phyloP scores from a whole-genome alignment of 306 rosid genomes.

The Cucurbita moschata region DNA sequence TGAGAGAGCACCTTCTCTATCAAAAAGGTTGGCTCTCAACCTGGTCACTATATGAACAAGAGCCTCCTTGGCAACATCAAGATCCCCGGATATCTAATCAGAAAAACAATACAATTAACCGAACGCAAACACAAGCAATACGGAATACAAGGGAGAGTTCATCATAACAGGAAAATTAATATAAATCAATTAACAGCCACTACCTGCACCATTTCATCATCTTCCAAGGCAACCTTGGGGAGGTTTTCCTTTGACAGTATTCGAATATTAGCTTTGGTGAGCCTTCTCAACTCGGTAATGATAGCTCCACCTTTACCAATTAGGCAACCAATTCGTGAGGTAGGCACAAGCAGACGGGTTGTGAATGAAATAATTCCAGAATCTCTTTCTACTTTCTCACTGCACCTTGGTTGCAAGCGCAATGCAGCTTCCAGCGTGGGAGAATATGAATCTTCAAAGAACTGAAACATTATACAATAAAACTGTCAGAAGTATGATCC shows the following conservation, averaged over 20 bases:
- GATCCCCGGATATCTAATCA: constrained; percentile 77
- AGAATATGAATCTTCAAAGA: constrained; percentile 70
- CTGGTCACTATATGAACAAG: constrained; percentile 84
- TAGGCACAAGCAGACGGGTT: constrained; percentile 80
- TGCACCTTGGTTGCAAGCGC: constrained; percentile 92
- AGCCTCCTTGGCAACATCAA: constrained; percentile 92
- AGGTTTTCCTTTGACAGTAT: constrained; percentile 74
- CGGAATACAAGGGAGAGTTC: background rate
- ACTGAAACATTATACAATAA: constrained; percentile 31
- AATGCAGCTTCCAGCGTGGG: constrained; percentile 83
- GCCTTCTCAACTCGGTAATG: constrained; percentile 87
- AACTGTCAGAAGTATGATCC: constrained; percentile 10
- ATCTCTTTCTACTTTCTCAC: constrained; percentile 90
- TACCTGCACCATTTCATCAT: constrained; percentile 99
- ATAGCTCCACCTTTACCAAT: constrained; percentile 97
- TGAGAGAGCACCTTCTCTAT: constrained; percentile 80
- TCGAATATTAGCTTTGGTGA: constrained; percentile 83
- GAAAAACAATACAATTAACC: background rate
- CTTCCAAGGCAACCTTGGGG: constrained; percentile 89
- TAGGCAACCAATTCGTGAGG: constrained; percentile 94
- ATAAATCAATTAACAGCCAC: constrained; percentile 4
- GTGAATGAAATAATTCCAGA: constrained; percentile 89
- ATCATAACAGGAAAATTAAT: background rate
- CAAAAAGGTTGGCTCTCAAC: constrained; percentile 80
- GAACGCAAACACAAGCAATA: constrained; percentile 5